These are phyloP conservation scores for Ogataea paraovalis DNA, from an alignment of 805 yeast species.

Conservation along the genomic window DNA sequence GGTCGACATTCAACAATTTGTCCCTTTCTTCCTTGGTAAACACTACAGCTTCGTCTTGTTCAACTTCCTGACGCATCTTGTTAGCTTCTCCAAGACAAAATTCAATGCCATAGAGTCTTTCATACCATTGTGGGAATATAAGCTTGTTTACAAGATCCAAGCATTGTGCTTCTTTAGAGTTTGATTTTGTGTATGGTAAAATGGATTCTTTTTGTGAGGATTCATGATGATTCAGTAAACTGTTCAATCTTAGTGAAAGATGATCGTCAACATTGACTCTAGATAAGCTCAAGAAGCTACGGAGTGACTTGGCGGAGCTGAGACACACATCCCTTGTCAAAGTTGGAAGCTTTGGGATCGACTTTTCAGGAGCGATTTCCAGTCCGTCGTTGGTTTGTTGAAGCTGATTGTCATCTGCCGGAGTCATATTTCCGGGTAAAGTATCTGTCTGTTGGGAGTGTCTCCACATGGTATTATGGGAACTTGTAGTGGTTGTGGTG, in stretches of 20 bases:
- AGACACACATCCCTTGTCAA: conserved; percentile 30
- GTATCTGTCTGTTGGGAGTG: neutral
- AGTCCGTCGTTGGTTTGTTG: neutral
- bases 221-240: conserved; percentile 31
- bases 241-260: conserved; percentile 39
- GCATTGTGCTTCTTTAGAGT: conserved; percentile 28
- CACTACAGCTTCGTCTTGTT: conserved; percentile 16
- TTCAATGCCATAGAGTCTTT: conserved; percentile 36
- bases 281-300: conserved; percentile 34
- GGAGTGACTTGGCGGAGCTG: conserved; percentile 30
- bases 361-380: conserved; percentile 20
- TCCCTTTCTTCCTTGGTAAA: conserved; percentile 18
- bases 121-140: conserved; percentile 46
- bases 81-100: conserved; percentile 37
- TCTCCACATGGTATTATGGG: neutral
- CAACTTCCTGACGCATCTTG: conserved; percentile 29
- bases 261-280: conserved; percentile 43
- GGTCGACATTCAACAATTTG: conserved; percentile 39
- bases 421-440: neutral
- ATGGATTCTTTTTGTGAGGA: conserved; percentile 15
- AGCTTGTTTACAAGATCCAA: conserved; percentile 31
- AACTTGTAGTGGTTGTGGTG: neutral
- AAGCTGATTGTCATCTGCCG: neutral
- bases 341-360: conserved; percentile 26
- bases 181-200: conserved; percentile 13